phyloP scores from a whole-genome alignment of 169 alveolate species.

The Eimeria maxima region DNA sequence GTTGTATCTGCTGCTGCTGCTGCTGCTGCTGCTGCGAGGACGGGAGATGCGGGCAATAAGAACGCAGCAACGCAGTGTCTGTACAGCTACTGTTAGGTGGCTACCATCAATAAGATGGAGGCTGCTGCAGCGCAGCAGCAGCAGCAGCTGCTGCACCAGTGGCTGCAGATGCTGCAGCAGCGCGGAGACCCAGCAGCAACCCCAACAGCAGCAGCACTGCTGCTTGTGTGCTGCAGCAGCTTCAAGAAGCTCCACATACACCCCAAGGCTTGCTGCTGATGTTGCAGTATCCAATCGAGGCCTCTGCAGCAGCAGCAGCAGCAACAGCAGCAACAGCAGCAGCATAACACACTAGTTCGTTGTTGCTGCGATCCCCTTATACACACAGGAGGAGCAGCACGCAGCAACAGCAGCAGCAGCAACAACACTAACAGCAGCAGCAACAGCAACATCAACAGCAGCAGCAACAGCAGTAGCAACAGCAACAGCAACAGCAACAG shows the following conservation, averaged over 20 bases:
- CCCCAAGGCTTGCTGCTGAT: conserved; percentile 15
- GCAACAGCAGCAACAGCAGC: background rate
- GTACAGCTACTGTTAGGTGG: conserved; percentile 54
- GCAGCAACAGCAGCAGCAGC: conserved; percentile 5
- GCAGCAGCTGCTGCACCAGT: conserved; percentile 66
- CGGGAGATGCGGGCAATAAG: conserved; percentile 34
- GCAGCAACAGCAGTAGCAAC: background rate
- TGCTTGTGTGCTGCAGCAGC: conserved; percentile 46
- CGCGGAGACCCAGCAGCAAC: conserved; percentile 51
- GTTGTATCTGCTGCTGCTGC: conserved; percentile 10
- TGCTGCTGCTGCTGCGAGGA: conserved; percentile 62
- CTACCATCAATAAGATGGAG: conserved; percentile 35
- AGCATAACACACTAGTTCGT: background rate
- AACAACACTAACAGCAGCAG: too few relatives aligned
- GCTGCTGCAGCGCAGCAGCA: conserved; percentile 70
- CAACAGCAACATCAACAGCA: background rate
- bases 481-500: background rate
- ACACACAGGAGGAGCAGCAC: background rate
- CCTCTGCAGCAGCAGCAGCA: conserved; percentile 48
- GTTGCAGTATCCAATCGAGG: conserved; percentile 21
- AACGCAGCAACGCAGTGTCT: conserved; percentile 64
- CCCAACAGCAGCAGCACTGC: conserved; percentile 54
- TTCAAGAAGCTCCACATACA: conserved; percentile 60
- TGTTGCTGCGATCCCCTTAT: background rate
- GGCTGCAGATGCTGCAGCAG: conserved; percentile 59